phyloP scores from a whole-genome alignment of 78 protist species.

The Emiliania huxleyi region DNA sequence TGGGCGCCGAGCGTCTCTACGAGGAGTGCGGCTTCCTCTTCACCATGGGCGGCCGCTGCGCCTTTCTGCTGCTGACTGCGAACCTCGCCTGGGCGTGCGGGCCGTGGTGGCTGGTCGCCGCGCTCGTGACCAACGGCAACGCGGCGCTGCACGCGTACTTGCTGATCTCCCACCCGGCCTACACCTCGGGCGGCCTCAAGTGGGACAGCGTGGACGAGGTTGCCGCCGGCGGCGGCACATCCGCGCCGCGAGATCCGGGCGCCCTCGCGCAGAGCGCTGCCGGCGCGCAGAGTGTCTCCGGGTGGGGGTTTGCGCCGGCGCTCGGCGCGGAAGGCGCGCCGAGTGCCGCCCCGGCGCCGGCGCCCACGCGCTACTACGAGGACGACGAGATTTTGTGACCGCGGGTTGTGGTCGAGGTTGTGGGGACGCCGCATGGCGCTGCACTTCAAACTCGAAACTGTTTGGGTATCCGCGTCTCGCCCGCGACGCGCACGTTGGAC shows the following conservation, averaged over 20 bases:
- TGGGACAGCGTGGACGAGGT: background rate
- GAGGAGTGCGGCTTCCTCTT: background rate
- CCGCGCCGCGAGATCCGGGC: background rate
- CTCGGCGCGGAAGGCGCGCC: too few species aligned
- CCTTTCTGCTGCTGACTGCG: background rate
- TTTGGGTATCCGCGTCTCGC: too few species aligned
- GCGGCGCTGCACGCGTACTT: background rate
- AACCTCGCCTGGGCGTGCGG: background rate
- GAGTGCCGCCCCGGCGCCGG: too few species aligned
- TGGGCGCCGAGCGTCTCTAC: background rate
- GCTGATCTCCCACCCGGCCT: background rate
- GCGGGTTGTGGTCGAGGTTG: too few species aligned
- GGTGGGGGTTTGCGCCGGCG: too few species aligned
- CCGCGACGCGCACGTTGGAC: too few species aligned
- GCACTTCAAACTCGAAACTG: too few species aligned
- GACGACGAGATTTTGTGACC: too few species aligned
- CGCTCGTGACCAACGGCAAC: background rate
- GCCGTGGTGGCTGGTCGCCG: background rate
- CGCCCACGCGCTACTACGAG: too few species aligned
- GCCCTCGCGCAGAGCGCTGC: background rate
- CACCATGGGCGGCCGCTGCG: background rate
- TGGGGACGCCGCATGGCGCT: too few species aligned
- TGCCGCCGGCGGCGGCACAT: background rate
- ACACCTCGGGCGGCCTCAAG: background rate
- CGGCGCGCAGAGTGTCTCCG: too few species aligned